phyloP scores from a whole-genome alignment of 2,329 filamentous ascomycete genomes.

The Sarocladium kiliense region DNA sequence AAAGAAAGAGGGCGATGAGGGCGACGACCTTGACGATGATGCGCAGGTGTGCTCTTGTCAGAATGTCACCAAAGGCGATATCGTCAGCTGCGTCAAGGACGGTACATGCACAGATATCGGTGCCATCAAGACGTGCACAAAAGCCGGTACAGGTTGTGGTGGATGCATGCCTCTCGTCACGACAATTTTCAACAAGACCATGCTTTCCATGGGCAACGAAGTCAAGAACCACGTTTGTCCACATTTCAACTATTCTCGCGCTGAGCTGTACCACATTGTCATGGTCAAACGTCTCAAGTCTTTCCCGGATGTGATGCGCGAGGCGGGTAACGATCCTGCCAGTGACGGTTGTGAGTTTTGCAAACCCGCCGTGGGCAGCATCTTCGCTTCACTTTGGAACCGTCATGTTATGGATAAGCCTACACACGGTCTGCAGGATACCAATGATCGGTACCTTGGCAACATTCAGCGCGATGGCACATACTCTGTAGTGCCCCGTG shows the following conservation, averaged over 20 bases:
- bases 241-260: slow-evolving; percentile 78
- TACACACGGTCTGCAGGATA: slow-evolving; percentile 75
- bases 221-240: slow-evolving; percentile 82
- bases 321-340: slow-evolving; percentile 63
- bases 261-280: slow-evolving; percentile 86
- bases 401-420: slow-evolving; percentile 70
- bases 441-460: slow-evolving; percentile 80
- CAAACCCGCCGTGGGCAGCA: slow-evolving; percentile 77
- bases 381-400: slow-evolving; percentile 79
- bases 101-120: slow-evolving; percentile 76
- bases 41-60: slow-evolving; percentile 91
- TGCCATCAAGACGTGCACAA: slow-evolving; percentile 84
- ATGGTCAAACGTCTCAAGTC: slow-evolving; percentile 73
- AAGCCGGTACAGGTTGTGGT: slow-evolving; percentile 85
- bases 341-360: slow-evolving; percentile 83
- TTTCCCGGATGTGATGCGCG: slow-evolving; percentile 71
- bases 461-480: slow-evolving; percentile 92
- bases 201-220: slow-evolving; percentile 80
- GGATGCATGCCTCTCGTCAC: slow-evolving; percentile 87
- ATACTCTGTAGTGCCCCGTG: slow-evolving; percentile 80
- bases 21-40: slow-evolving; percentile 75
- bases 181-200: slow-evolving; percentile 84
- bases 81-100: slow-evolving; percentile 67
- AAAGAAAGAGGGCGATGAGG: slow-evolving; percentile 61
- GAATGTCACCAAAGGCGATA: slow-evolving; percentile 82